phyloP scores from a whole-genome alignment of 768 basidiomycete genomes.

The Fomitopsis pulvina region DNA sequence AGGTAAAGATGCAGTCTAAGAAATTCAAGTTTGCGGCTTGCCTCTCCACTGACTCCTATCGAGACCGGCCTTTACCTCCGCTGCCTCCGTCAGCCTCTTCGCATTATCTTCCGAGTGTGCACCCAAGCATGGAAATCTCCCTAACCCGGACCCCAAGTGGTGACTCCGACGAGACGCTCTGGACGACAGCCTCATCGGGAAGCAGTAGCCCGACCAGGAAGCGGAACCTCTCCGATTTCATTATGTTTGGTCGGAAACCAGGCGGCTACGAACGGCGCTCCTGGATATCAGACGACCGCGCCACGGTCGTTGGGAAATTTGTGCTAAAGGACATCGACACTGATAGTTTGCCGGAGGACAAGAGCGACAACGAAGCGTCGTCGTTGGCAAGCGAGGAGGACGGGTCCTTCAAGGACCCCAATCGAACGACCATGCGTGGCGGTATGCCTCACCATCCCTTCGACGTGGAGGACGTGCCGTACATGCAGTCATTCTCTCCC shows the following conservation, averaged over 20 bases:
- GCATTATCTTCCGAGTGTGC: background rate
- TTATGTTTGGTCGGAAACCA: no score
- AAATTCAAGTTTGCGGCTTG: background rate
- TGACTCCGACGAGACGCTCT: no score
- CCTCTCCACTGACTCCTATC: no score
- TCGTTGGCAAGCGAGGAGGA: background rate
- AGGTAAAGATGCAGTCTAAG: background rate
- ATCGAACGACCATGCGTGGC: constrained; percentile 7
- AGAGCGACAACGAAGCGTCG: no score
- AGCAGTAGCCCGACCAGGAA: no score
- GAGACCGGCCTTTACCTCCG: background rate
- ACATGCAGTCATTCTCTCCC: constrained; percentile 63
- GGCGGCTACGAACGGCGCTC: no score
- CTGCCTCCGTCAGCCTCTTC: background rate
- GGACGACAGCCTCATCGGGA: no score
- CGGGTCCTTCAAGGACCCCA: constrained; percentile 9
- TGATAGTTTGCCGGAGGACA: no score
- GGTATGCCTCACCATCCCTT: constrained; percentile 37
- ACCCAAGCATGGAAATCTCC: background rate
- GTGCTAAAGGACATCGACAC: no score
- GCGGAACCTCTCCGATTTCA: no score
- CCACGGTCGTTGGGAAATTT: no score
- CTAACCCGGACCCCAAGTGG: background rate
- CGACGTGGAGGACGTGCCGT: constrained; percentile 30
- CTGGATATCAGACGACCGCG: no score